Evolutionary conservation across 345 rosid species (phyloP), one percentile per base, ranked within the genome.

Genomic region (Salix koriyanagi): DNA sequence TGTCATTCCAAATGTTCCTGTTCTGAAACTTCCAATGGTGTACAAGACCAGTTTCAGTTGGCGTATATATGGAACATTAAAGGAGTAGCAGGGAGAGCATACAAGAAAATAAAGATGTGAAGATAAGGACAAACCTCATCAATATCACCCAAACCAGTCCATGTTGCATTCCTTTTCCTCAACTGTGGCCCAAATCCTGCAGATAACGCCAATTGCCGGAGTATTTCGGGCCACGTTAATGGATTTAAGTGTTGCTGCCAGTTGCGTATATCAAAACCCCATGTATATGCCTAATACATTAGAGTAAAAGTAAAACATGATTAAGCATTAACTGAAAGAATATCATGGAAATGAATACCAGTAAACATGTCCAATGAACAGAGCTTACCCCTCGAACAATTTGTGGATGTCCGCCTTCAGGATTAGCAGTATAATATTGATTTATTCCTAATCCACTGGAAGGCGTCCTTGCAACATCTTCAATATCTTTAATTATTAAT

Each of bases 351-450:
- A 21, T 18, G 41, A 71, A 69, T 41, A 79, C 36, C 23, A 76
- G 61, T 54, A 75, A 76, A 70, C 34, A 65, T 46, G 71, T 39
- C 69, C 54, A 68, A 26, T 79, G n/a, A 25, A 69, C 36, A 69
- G 65, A 75, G 28, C 70, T 83, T 91, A 96, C 99, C 97, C 97
- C 99, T 87, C 94, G 91, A 76, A 96, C 97, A 76, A 96, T 89
- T 75, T 89, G 95, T 1, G 91, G 97, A 84, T 94, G 97, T 79
- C 99, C 99, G 67, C 99, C 99, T 80, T 96, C 99, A 83, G 97
- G 99, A 84, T 92, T 94, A 76, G 93, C 90, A 37, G 87, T 50
- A 80, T 86, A 85, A 83, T 90, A 88, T 76, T 96, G 99, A 83
- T 88, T 94, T 70, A 80, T 81, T 60, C 97, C 99, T 71, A 87